phyloP scores from a whole-genome alignment of 2,329 filamentous ascomycete genomes.

The Neospermospora avenae region DNA sequence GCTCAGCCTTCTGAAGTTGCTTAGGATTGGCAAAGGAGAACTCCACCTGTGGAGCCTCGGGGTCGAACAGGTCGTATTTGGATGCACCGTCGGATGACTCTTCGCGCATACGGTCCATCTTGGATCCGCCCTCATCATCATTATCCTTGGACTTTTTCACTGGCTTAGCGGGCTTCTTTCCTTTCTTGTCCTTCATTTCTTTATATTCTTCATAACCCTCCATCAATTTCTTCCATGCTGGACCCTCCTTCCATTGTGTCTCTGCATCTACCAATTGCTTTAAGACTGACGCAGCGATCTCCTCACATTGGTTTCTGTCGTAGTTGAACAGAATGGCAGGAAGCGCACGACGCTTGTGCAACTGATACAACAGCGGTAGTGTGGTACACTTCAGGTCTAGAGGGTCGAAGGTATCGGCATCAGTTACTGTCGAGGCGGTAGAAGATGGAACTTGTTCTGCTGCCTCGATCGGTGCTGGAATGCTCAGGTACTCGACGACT shows the following conservation, averaged over 20 bases:
- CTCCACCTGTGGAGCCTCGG: slow-evolving; percentile 56
- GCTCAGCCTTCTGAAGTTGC: slow-evolving; percentile 54
- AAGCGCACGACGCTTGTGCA: slow-evolving; percentile 62
- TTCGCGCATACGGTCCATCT: slow-evolving; percentile 55
- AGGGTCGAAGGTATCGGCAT: slow-evolving; percentile 24
- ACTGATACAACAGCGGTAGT: slow-evolving; percentile 54
- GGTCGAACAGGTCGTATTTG: slow-evolving; percentile 63
- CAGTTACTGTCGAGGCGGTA: slow-evolving; percentile 17
- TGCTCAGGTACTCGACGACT: slow-evolving; percentile 46
- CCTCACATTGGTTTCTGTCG: slow-evolving; percentile 63
- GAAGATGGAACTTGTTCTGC: slow-evolving; percentile 14
- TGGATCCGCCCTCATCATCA: slow-evolving; percentile 48
- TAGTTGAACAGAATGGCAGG: slow-evolving; percentile 79
- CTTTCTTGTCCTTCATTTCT: slow-evolving; percentile 43
- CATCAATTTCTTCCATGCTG: slow-evolving; percentile 59
- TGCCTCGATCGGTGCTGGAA: slow-evolving; percentile 2
- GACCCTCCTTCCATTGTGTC: slow-evolving; percentile 51
- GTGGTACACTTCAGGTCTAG: slow-evolving; percentile 44
- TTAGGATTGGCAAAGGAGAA: slow-evolving; percentile 66
- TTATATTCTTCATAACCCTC: slow-evolving; percentile 56
- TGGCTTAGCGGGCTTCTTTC: slow-evolving; percentile 41
- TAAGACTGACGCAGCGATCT: slow-evolving; percentile 50
- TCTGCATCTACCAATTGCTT: slow-evolving; percentile 53
- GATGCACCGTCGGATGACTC: slow-evolving; percentile 52
- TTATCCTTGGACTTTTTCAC: slow-evolving; percentile 44